Evolutionary conservation across 495 filamentous ascomycete species (phyloP), one percentile per base, ranked within the genome.

Genomic region (Penicillium desertorum): DNA sequence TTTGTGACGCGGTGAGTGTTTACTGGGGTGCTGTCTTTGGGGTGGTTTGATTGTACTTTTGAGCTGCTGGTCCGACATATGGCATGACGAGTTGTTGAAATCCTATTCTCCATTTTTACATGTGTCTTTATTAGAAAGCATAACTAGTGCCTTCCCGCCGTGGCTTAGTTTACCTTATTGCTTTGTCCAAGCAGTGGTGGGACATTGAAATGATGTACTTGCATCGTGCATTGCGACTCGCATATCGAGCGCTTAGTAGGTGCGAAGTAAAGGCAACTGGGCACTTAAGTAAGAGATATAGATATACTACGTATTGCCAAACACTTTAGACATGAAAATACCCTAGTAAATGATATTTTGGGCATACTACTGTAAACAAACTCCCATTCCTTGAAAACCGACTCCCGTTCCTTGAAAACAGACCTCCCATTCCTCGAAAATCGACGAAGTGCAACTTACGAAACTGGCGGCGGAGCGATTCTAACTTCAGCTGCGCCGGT

Each of bases 1-100:
- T 78, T 29, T 78, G 74, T 51, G 59, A 56, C n/a, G 47, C 57
- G 17, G 61, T 67, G 11, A 60, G 41, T 32, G 45, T 62, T 3
- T 69, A 69, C 22, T 69, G 66, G 66, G 6, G 30, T n/a, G 39
- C 32, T 54, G 46, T 67, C 6, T 65, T 65, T 58, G 61, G 45
- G 37, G 23, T 29, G 4, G 12, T 11, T 29, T 46, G 45, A 44
- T 23, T 44, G 11, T 14, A 22, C 9, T 8, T 23, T 12, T 20
- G 36, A n/a, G 14, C 14, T 37, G 36, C 2, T 2, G 10, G 30
- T 32, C 10, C 30, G 9, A 9, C 30, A 32, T 9, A 36, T 16
- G 16, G 16, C 6, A 37, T 37, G 6, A n/a, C 5, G 6, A 37
- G 3, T 36, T 16, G 32, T 25, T 25, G 5, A 25, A 32, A 2